phyloP scores from a whole-genome alignment of 129 eudicot genomes.

The Rutidosis leptorrhynchoides region DNA sequence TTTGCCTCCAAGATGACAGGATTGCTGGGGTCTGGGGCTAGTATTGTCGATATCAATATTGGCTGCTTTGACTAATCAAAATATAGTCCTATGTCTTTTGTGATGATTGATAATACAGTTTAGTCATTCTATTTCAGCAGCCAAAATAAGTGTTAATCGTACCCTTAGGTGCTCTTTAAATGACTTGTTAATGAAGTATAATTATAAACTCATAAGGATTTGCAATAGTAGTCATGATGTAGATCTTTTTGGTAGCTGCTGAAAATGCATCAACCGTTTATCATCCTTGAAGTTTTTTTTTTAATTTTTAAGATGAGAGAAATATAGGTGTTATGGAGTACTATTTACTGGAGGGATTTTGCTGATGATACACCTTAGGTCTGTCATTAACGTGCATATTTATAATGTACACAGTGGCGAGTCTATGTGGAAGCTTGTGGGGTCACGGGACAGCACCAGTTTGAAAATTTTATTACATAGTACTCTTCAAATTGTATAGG shows the following conservation, averaged over 20 bases:
- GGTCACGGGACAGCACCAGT: no score
- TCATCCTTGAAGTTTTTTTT: background rate
- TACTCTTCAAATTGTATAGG: no score
- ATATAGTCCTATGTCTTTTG: constrained; percentile 6
- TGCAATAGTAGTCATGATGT: background rate
- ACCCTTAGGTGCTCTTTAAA: constrained; percentile 12
- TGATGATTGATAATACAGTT: constrained; percentile 1
- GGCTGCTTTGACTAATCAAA: constrained; percentile 26
- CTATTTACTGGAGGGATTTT: background rate
- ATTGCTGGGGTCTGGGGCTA: constrained; percentile 19
- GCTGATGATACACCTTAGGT: no score
- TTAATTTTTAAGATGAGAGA: background rate
- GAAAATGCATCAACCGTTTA: background rate
- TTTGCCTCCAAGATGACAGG: constrained; percentile 15
- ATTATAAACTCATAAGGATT: background rate
- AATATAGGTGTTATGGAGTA: background rate
- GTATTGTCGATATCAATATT: constrained; percentile 25
- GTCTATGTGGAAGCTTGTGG: no score
- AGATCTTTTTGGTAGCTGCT: background rate
- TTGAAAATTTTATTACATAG: no score
- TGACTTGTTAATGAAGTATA: background rate
- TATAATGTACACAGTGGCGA: no score
- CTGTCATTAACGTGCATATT: no score
- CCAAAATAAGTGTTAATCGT: constrained; percentile 5
- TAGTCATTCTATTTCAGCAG: background rate